phyloP scores from a whole-genome alignment of 257 asterid genomes.

The Mentha longifolia region DNA sequence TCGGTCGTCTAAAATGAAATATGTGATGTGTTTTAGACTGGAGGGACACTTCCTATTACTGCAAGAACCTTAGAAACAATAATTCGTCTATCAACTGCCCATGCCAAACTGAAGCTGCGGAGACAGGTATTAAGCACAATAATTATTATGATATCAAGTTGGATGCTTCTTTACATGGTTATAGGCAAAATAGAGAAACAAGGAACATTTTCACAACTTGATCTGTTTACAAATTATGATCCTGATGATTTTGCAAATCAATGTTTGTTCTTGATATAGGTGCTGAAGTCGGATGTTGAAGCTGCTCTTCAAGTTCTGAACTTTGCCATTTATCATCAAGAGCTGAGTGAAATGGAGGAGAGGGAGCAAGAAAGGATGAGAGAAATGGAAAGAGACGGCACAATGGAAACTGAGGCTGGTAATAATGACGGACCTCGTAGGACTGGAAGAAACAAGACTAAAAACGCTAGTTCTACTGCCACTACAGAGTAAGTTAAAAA shows the following conservation, averaged over 20 bases:
- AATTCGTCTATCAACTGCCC: constrained; percentile 94
- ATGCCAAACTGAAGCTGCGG: constrained; percentile 88
- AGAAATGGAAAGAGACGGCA: constrained; percentile 58
- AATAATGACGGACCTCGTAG: constrained; percentile 41
- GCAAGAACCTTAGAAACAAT: constrained; percentile 98
- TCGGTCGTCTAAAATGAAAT: constrained; percentile 20
- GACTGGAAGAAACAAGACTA: constrained; percentile 33
- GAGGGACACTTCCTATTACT: constrained; percentile 96
- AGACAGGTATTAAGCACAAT: constrained; percentile 93
- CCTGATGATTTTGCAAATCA: background rate
- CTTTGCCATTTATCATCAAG: constrained; percentile 98
- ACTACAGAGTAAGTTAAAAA: constrained; percentile 46
- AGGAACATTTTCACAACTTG: background rate
- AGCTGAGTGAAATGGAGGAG: constrained; percentile 97
- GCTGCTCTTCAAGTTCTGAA: constrained; percentile 92
- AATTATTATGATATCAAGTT: too few species aligned
- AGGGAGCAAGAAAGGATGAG: constrained; percentile 68
- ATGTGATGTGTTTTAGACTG: constrained; percentile 52
- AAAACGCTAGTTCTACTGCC: constrained; percentile 49
- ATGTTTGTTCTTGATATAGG: constrained; percentile 48
- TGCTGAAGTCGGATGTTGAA: constrained; percentile 80
- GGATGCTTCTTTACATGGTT: background rate
- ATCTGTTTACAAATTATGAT: background rate
- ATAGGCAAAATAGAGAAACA: too few species aligned
- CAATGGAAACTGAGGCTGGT: constrained; percentile 53